Evolutionary conservation across 2,329 filamentous ascomycete genomes (phyloP), one percentile per base, ranked within the genome.

Genomic region (Neonectria neomacrospora): DNA sequence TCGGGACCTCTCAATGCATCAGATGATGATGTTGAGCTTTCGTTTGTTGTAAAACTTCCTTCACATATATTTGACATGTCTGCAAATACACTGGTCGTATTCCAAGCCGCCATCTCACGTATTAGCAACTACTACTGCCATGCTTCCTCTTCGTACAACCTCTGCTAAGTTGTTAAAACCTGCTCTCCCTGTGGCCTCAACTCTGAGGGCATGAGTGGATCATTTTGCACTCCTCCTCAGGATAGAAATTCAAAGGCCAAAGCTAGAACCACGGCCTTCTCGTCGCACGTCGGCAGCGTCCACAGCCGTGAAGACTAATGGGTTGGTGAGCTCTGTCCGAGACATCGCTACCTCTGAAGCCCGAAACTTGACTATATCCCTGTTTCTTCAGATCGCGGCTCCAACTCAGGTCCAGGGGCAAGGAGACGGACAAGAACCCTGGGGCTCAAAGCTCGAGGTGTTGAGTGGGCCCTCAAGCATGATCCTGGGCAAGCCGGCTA

Each of bases 361-460:
- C 8, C 11, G 5, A 14, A 18, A 32, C 6, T 26, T 12, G 14
- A 2, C 26, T 3, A 10, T 8, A 18, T 16, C 16, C 26, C 26
- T 5, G 9, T 50, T 18, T 32, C 23, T 26, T 37, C 16, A 5
- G 34, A n/a, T 37, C 34, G 16, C 16, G 5, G 6, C 16, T 14
- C 12, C 10, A 47, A 18, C 37, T 58, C 3, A 28, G 26, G 30
- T 16, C 4, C 18, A 23, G n/a, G 10, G 37, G n/a, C 2, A 41
- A 41, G 3, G 3, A 41, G 37, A 20, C 37, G 16, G n/a, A 20
- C 37, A 41, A 10, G 12, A 5, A 42, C 32, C n/a, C 37, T 69
- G 69, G 71, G 65, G 66, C 67, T 71, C 54, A 66, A 63, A 32
- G 23, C 20, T 39, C 61, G 65, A 66, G 41, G 69, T 66, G 61